Evolutionary conservation across 352 stramenopile genomes (phyloP).

Genomic region (Pythium sukuiense): DNA sequence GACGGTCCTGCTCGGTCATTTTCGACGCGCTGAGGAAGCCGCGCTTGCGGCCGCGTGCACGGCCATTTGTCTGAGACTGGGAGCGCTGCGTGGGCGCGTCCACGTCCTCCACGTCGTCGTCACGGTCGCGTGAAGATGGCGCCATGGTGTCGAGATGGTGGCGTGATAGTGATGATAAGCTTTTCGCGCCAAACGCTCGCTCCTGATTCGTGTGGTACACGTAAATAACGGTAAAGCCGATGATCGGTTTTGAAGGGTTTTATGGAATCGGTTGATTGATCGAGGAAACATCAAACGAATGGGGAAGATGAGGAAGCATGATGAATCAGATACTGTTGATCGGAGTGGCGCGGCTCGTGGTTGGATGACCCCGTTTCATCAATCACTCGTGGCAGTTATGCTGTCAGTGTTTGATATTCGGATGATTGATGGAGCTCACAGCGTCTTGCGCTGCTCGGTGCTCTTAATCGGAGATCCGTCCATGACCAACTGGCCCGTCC

Average conservation of each 20-base stretch:
- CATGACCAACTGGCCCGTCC: neutral
- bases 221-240: neutral
- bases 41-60: slow-evolving; percentile 32
- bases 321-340: slow-evolving; percentile 18
- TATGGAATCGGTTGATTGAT: neutral
- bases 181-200: slow-evolving; percentile 7
- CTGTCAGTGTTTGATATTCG: neutral
- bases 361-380: neutral
- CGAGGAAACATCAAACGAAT: neutral
- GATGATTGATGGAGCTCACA: neutral
- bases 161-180: neutral
- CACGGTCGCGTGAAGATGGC: slow-evolving; percentile 16
- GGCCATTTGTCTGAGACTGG: neutral
- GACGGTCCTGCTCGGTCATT: slow-evolving; percentile 68
- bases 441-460: neutral
- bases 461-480: neutral
- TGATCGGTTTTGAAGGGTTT: neutral
- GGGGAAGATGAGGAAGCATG: slow-evolving; percentile 6
- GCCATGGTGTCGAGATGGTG: slow-evolving; percentile 8
- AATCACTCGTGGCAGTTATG: neutral
- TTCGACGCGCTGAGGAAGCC: slow-evolving; percentile 70
- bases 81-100: slow-evolving; percentile 11
- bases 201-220: neutral
- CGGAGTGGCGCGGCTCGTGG: neutral
- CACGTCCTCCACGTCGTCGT: slow-evolving; percentile 14